Conservation (phyloP, 768 basidiomycete species). For the Coprinellus micaceus region DNA sequence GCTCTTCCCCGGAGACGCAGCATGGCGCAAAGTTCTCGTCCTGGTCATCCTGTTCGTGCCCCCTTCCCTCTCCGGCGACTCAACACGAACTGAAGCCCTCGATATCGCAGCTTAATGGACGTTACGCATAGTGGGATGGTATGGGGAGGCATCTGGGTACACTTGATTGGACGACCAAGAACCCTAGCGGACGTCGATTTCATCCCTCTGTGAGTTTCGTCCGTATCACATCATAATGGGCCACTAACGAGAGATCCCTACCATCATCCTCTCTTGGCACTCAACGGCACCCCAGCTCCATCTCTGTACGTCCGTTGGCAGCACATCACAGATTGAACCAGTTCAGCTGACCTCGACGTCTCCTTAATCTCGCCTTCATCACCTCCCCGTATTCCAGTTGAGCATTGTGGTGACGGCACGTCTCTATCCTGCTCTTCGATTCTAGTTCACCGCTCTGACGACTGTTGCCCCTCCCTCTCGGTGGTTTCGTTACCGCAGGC, state of each 20-base stretch:
- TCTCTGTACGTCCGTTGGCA: constrained; percentile 8
- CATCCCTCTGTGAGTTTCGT: constrained; percentile 9
- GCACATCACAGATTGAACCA: neutral
- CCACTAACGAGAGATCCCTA: neutral
- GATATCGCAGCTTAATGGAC: constrained; percentile 4
- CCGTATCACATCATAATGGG: neutral
- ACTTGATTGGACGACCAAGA: constrained; percentile 1
- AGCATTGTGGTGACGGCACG: constrained; percentile 10
- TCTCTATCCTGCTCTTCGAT: neutral
- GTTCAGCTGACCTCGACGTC: neutral
- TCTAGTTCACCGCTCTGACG: neutral
- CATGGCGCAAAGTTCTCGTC: constrained; percentile 6
- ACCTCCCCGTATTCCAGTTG: neutral
- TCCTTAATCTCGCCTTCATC: no score
- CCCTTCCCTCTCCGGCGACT: neutral
- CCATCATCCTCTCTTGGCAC: neutral
- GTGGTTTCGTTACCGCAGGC: neutral
- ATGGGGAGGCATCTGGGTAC: constrained; percentile 9
- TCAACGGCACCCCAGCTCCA: neutral
- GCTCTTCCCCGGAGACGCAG: constrained; percentile 5
- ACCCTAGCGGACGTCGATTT: constrained; percentile 8
- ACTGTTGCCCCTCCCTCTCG: neutral
- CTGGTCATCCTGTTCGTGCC: constrained; percentile 1
- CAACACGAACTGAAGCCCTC: neutral
- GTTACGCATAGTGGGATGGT: constrained; percentile 9